Evolutionary conservation across 768 basidiomycete species (phyloP), one percentile per base, ranked within the genome.

Genomic region (Podaxis sp.): DNA sequence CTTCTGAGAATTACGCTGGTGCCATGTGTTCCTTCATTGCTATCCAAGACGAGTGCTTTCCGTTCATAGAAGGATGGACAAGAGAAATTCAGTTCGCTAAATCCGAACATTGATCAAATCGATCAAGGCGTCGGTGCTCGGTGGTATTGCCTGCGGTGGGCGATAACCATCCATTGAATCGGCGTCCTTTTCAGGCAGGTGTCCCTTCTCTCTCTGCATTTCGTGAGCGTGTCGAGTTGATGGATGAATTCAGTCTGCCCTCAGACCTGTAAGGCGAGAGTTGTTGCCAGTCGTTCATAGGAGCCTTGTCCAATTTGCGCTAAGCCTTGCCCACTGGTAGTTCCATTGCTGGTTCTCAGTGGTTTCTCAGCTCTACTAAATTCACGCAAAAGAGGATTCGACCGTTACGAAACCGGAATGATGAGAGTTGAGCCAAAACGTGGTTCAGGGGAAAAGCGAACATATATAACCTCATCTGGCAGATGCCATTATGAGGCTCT

Each of bases 391-490:
- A 19, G 59, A 29, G 15, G 17, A 19, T 53, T 22, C 1, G n/a
- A 41, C 9, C 51, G 15, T 43, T 52, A 60, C 59, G 59, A 53
- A 54, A 53, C 51, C 59, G 33, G 40, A 29, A 24, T 11, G 24
- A 40, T 36, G 24, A 52, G 15, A 17, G n/a, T n/a, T 25, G 1
- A 47, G 24, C 29, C 8, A 47, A 22, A 61, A 41, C 51, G 50
- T 43, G 22, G 38, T 17, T 50, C 51, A 53, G 19, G 59, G 59
- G 52, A 33, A 33, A 29, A 27, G 8, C 13, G n/a, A 43, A 61
- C 29, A 61, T 47, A 49, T 49, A 40, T 61, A 47, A 49, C 53
- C 51, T 36, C 60, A 36, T 58, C 33, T 29, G 37, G 60, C 38
- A 51, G 40, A 29, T 37, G 15, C 29, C 29, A 27, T 40, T 51